phyloP scores from a whole-genome alignment of 2,329 filamentous ascomycete species.

The Malbranchea cinnamomea region DNA sequence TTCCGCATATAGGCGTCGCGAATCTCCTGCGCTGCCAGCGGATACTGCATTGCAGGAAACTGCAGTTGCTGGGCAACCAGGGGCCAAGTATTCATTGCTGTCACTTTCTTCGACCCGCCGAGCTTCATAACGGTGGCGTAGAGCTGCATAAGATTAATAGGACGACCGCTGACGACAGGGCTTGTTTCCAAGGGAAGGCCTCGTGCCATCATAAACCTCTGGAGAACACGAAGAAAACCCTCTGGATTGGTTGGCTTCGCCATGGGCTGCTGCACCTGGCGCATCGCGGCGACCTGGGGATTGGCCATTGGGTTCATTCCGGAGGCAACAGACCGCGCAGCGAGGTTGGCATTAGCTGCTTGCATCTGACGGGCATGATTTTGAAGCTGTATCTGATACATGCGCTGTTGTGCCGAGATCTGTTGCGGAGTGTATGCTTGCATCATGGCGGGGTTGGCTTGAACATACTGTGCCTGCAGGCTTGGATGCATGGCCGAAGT shows the following conservation, averaged over 20 bases:
- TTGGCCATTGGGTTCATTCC: slow-evolving; percentile 24
- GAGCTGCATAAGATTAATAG: slow-evolving; percentile 58
- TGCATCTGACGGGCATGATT: slow-evolving; percentile 53
- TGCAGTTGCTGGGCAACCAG: slow-evolving; percentile 50
- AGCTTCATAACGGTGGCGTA: slow-evolving; percentile 64
- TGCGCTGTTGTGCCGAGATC: slow-evolving; percentile 52
- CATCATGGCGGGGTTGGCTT: slow-evolving; percentile 23
- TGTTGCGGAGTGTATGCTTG: slow-evolving; percentile 38
- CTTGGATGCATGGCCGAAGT: slow-evolving; percentile 25
- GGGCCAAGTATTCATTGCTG: slow-evolving; percentile 55
- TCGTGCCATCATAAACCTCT: slow-evolving; percentile 60
- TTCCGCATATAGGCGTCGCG: slow-evolving; percentile 61
- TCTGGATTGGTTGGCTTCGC: slow-evolving; percentile 38
- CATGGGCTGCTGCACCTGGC: slow-evolving; percentile 33
- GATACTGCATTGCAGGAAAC: slow-evolving; percentile 47
- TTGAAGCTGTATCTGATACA: slow-evolving; percentile 74
- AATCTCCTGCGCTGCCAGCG: slow-evolving; percentile 53
- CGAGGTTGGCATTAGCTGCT: slow-evolving; percentile 23
- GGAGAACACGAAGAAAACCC: slow-evolving; percentile 60
- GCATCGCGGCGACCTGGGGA: slow-evolving; percentile 31
- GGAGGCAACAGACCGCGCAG: slow-evolving; percentile 10
- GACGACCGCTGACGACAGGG: slow-evolving; percentile 58
- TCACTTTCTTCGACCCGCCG: slow-evolving; percentile 63
- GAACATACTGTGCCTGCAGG: slow-evolving; percentile 33
- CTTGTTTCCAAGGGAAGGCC: slow-evolving; percentile 59